phyloP scores from a whole-genome alignment of 2,329 filamentous ascomycete genomes.

The Neofusicoccum sp. region DNA sequence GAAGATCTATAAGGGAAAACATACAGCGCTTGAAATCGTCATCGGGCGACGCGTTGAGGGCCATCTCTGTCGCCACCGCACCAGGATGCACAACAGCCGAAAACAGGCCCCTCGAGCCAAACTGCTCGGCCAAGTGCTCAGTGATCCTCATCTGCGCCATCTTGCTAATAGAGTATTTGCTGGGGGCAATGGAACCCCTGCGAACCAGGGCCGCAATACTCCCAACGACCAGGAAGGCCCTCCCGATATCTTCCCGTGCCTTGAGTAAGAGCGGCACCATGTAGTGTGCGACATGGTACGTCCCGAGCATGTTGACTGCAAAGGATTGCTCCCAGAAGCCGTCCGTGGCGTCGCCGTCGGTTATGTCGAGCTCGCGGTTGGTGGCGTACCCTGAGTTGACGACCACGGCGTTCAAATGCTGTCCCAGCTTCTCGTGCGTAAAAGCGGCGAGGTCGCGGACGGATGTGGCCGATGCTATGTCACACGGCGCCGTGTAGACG shows the following conservation, averaged over 20 bases:
- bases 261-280: constrained; percentile 38
- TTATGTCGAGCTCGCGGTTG: constrained; percentile 36
- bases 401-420: background rate
- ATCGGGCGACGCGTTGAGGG: constrained; percentile 30
- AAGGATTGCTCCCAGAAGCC: constrained; percentile 37
- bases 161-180: constrained; percentile 42
- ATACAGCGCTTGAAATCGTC: constrained; percentile 22
- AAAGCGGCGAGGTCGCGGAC: constrained; percentile 23
- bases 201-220: constrained; percentile 39
- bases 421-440: background rate
- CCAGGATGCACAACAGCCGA: constrained; percentile 40
- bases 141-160: constrained; percentile 40
- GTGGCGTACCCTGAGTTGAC: constrained; percentile 32
- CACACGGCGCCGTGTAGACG: constrained; percentile 25
- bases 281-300: constrained; percentile 40
- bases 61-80: constrained; percentile 40
- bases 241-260: too few relatives aligned
- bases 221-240: constrained; percentile 31
- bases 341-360: constrained; percentile 35
- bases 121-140: constrained; percentile 43
- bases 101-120: constrained; percentile 28
- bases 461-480: constrained; percentile 33
- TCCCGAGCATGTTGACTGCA: constrained; percentile 40
- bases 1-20: too few relatives aligned
- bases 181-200: constrained; percentile 44